Evolutionary conservation across 1,139 yeast species (phyloP), one percentile per base, ranked within the genome.

Genomic region (Kodamaea ohmeri): DNA sequence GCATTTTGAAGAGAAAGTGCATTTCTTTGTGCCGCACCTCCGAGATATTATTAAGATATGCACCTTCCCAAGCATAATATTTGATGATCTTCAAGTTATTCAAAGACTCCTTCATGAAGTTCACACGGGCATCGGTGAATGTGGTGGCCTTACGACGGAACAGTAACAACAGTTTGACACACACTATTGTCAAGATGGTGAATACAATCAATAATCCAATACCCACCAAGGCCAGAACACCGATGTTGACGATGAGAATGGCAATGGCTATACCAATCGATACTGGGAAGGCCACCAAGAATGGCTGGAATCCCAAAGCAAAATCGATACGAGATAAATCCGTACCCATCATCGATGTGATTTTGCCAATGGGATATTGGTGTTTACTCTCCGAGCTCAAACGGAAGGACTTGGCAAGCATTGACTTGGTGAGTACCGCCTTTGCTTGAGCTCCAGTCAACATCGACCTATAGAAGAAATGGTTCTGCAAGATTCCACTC

Each of bases 291-390:
- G 80, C 71, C 42, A 83, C 59, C 9, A 80, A 60, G 52, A 80
- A 76, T 2, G 89, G 87, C 49, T 80, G 83, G 61, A 83, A 83
- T 6, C 80, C 78, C 24, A 80, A 57, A 4, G 94, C 92, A 53
- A 85, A 75, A 54, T 87, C 95, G 28, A 88, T 73, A 52, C 95
- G 76, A 19, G 90, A 77, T 39, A 88, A 69, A 55, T 87, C 96
- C 2, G 94, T 81, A 11, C 92, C 83, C 61, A 87, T 73, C 53
- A 86, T 61, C 14, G 81, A 63, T 13, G 71, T 65, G 42, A 66
- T 60, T 39, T 59, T 63, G 22, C 67, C 63, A 1, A 51, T 35
- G 2, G 69, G 54, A 39, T 46, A 66, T 40, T 57, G 51, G 47
- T 58, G 63, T 34, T 53, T 54, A 14, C 61, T 47, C 38, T 50